phyloP scores from a whole-genome alignment of 164 flowering plant species.

The Litsea cubeba region DNA sequence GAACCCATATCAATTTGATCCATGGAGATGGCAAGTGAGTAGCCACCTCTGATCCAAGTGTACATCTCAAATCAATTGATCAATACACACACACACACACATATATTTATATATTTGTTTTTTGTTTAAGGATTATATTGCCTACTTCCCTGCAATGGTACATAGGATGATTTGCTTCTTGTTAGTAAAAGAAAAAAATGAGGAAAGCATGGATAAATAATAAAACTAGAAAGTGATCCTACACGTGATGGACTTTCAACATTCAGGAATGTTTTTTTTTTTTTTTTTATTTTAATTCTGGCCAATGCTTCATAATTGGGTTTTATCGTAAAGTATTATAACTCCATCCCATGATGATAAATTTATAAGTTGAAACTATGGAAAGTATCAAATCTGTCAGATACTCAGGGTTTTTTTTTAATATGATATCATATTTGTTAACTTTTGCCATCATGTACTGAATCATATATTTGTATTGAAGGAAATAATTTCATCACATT shows the following conservation, averaged over 20 bases:
- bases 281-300: too few species aligned
- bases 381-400: background rate
- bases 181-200: background rate
- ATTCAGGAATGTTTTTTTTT: too few species aligned
- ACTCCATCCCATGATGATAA: background rate
- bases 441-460: background rate
- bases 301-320: background rate
- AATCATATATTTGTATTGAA: too few species aligned
- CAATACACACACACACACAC: too few species aligned
- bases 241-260: background rate
- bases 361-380: background rate
- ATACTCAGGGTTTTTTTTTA: background rate
- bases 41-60: too few species aligned
- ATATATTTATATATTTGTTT: too few species aligned
- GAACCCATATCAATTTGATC: slow-evolving; percentile 76
- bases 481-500: background rate
- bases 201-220: background rate
- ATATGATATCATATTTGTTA: background rate
- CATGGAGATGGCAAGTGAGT: slow-evolving; percentile 96
- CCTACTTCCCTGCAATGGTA: too few species aligned
- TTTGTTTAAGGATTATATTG: too few species aligned
- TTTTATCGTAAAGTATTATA: too few species aligned
- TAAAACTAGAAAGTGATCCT: background rate
- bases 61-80: too few species aligned
- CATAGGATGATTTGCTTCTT: too few species aligned